Conservation (phyloP, 768 basidiomycete species). For the Galerina marginata region DNA sequence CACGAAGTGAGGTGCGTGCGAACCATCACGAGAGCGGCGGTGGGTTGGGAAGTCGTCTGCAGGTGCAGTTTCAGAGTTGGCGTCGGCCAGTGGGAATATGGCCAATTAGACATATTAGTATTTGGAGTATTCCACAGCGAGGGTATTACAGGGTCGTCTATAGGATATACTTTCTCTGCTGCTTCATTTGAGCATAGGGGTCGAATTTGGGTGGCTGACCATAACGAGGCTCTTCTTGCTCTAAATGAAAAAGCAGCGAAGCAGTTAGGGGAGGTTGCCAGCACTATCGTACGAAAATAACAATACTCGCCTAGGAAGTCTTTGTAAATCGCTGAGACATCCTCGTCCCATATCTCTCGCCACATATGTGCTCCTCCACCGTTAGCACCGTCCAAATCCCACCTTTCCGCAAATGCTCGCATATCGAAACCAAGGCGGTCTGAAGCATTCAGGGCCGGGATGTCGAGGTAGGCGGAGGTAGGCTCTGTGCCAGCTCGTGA, state of each 20-base stretch:
- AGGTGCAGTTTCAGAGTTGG: not conserved
- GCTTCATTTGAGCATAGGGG: slow-evolving; percentile 59
- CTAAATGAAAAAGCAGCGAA: slow-evolving; percentile 29
- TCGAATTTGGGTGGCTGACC: slow-evolving; percentile 58
- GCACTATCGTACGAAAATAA: slow-evolving; percentile 17
- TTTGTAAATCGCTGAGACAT: slow-evolving; percentile 66
- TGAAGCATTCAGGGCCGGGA: slow-evolving; percentile 50
- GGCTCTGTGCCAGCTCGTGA: slow-evolving; percentile 34
- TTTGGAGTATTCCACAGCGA: slow-evolving; percentile 7
- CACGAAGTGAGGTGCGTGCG: not conserved
- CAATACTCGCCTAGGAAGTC: slow-evolving; percentile 67
- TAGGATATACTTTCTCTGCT: slow-evolving; percentile 47
- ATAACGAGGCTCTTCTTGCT: slow-evolving; percentile 57
- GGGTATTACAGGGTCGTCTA: slow-evolving; percentile 18
- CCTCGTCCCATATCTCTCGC: slow-evolving; percentile 75
- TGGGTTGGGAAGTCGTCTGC: slow-evolving; percentile 3
- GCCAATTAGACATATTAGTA: slow-evolving; percentile 16
- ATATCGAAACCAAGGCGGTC: slow-evolving; percentile 69
- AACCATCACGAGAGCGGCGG: slow-evolving; percentile 1
- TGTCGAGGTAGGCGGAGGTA: slow-evolving; percentile 45
- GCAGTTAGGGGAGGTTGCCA: slow-evolving; percentile 18
- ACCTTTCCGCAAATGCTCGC: slow-evolving; percentile 61
- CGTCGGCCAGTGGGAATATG: not conserved
- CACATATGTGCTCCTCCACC: slow-evolving; percentile 87
- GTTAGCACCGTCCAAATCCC: slow-evolving; percentile 54